Base-by-base conservation (phyloP, 1,284 basidiomycete species). In the Pseudozyma pruni region DNA sequence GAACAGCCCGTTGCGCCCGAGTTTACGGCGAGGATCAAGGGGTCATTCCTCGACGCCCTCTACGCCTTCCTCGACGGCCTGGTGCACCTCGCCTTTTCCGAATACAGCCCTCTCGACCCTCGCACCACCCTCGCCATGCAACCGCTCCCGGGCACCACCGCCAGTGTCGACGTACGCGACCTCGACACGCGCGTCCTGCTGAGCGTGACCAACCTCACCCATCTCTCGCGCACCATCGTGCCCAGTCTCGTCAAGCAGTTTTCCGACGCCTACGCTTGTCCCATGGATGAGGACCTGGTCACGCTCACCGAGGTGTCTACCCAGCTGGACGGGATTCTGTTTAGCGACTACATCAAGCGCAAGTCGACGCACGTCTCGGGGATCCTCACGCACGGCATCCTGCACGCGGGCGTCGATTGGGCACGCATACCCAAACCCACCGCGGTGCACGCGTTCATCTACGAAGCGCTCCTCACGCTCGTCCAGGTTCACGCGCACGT, bases 401-500 rank as follows among this genome's bases (percentile, higher is more conserved):
- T 96, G 20, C 87, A 90, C 50, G 85, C 86, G 33, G 85, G 87
- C 17, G 91, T 96, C 85, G 91, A 97, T 80, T 98, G 96, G 95
- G 90, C 89, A 67, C 89, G 91, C 68, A 91, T 92, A 0, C 89
- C 90, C 1, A 91, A 93, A 76, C 95, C 94, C 2, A 89, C 48
- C 8, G 40, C 94, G 83, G 93, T 99, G 56, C 89, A 95, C 52
- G 87, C 92, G 19, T 99, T 96, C 83, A 92, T 98, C 87, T 96
- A 91, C 84, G 90, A 92, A 77, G 88, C 89, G 8, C 86, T 98
- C 50, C 88, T 98, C 81, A 88, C 88, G 77, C 87, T 99, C 41
- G 96, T 98, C 40, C 88, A 91, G 55, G 89, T 95, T 7, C 96
- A 98, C 83, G 91, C 94, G 4, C 92, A 95, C 84, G 89, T 98